Evolutionary conservation across 129 eudicot species (phyloP), one percentile per base, ranked within the genome.

Genomic region (Kitagawia praeruptora): DNA sequence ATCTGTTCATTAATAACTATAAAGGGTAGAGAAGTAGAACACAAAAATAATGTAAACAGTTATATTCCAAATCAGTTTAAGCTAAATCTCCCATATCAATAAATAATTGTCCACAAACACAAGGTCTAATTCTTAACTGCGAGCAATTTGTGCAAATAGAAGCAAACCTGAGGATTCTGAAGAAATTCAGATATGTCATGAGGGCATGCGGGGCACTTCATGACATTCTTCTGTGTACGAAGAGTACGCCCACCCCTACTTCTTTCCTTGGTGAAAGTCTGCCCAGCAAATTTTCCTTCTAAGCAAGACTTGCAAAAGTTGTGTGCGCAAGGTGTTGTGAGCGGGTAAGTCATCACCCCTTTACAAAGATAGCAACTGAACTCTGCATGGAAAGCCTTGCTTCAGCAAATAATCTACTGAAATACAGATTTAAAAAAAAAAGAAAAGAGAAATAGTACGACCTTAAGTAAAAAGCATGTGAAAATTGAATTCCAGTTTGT

Each of bases 261-360:
- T 49, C 95, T 84, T 76, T 90, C 85, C 64, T 80, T 85, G 3
- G 71, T 77, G 27, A 80, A 85, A 58, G 89, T 82, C 77, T 90
- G 89, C 13, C 95, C 95, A 54, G 83, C 78, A 87, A 90, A 90
- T 34, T 82, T 87, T 75, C 79, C 88, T 80, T 90, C 87, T 77
- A 90, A 74, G 78, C 95, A 90, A 6, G 84, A 19, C 80, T 88
- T 90, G 90, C 95, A 90, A 78, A 90, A 90, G 80, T 90, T 88
- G 75, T 90, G 95, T 23, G 87, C 95, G 75, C 95, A 90, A 12
- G 91, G 95, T 13, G 95, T 88, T n/a, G 92, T 87, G 34, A 90
- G 81, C 15, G 95, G 95, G 7, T 51, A 79, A 27, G 42, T 85
- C 88, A 90, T 72, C 85, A 90, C 95, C 37, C 37, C 2, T 34